Base-by-base conservation (phyloP, 2,329 filamentous ascomycete genomes). In the Scopulariopsis brevicaulis region DNA sequence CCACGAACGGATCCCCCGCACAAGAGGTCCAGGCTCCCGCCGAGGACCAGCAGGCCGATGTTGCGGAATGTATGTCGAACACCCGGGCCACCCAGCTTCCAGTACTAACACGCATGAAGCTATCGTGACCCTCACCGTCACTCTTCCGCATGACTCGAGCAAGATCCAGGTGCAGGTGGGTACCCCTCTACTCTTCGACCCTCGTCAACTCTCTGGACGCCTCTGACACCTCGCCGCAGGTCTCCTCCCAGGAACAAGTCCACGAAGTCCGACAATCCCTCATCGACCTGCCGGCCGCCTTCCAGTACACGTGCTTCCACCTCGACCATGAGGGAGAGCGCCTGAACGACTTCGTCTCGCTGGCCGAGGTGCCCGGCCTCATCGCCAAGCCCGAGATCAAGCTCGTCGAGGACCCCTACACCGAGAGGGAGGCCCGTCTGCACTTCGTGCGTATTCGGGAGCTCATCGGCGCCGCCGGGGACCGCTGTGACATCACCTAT, bases 281-380 rank as follows among this genome's bases (percentile, higher is more conserved):
- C 70, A 91, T 96, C 74, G 94, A 99, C 73, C 81, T 91, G 55
- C 94, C 94, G 5, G 81, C 87, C 60, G 95, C 93, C 56, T 94
- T 96, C 75, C 91, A 96, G 73, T 96, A 96, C 77, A 96, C 94
- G 57, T 99, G 94, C 79, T 99, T 99, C 77, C 94, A 99, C 74
- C 85, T 99, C 66, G 92, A 97, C 75, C 86, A 92, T 75, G 86
- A 89, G 60, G 90, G 90, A 64, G 78, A 89, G 73, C 87, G 89
- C 63, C 87, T 99, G 79, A 97, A 97, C 72, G 94, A 99, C 73
- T 97, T 94, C 66, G 82, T 95, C 60, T 87, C 95, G 70, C 82
- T 99, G 61, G 91, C 90, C 58, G 93, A 99, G 69, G 88, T 99
- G 58, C 81, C 87, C 54, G 90, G 83, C 59, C 81, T 99, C 58